Percentiles rank a stretch among this genome's conserved stretches.
Conservation (phyloP, 805 yeast species). For the Lipomyces chichibuensis region DNA sequence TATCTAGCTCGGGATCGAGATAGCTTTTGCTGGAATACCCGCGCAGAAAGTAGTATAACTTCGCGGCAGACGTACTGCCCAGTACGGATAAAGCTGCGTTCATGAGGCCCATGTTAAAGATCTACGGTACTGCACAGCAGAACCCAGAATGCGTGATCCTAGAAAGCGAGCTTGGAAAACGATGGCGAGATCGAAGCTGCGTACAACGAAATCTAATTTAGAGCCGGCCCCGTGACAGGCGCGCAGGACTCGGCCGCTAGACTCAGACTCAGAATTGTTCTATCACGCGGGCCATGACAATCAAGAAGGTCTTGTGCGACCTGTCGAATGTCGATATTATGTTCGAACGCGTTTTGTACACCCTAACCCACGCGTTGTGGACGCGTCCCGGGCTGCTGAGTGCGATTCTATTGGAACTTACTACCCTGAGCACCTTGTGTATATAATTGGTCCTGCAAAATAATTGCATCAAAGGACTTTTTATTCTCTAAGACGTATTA, state of each 20-base stretch:
- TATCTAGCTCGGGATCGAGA: constrained; percentile 48
- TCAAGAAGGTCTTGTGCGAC: neutral
- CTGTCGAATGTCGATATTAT: neutral
- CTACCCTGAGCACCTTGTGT: too few relatives aligned
- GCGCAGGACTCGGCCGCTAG: neutral
- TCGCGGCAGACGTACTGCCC: constrained; percentile 19
- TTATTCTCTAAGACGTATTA: neutral
- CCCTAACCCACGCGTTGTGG: neutral
- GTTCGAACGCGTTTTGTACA: neutral
- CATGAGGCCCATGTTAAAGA: constrained; percentile 2
- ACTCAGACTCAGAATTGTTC: neutral
- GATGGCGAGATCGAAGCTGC: neutral
- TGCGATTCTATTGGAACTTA: too few relatives aligned
- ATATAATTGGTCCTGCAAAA: neutral
- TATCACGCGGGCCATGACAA: neutral
- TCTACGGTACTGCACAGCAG: neutral
- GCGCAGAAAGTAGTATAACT: constrained; percentile 26
- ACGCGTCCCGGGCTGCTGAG: neutral
- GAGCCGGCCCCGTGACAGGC: neutral
- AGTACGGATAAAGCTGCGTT: constrained; percentile 18
- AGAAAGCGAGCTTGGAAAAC: neutral
- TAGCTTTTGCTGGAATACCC: constrained; percentile 21
- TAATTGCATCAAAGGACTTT: neutral
- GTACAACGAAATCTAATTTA: too few relatives aligned
- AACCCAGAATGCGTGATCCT: neutral